phyloP scores from a whole-genome alignment of 805 yeast genomes.

The Nakazawaea holstii region DNA sequence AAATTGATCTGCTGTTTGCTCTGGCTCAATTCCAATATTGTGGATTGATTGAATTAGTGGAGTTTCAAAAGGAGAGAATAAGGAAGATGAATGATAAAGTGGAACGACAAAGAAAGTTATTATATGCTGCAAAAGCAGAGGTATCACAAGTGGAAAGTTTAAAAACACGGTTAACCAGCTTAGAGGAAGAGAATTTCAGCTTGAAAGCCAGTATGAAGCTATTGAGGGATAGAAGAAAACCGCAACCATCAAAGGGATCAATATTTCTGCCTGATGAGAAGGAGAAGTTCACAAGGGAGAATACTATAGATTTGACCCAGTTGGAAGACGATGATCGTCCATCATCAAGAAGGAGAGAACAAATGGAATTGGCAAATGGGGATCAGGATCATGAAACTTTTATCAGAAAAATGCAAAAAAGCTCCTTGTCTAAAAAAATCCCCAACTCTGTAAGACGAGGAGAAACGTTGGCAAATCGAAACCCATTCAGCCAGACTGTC shows the following conservation, averaged over 20 bases:
- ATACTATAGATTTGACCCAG: conserved; percentile 11
- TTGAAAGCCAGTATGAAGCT: background rate
- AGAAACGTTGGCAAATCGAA: conserved; percentile 14
- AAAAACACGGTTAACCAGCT: background rate
- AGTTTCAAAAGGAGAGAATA: conserved; percentile 6
- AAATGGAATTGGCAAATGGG: background rate
- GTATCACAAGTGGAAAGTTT: conserved; percentile 9
- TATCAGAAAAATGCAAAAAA: conserved; percentile 13
- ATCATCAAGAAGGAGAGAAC: background rate
- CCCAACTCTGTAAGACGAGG: background rate
- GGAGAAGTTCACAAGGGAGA: conserved; percentile 1
- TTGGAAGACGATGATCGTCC: conserved; percentile 8
- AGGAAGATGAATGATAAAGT: conserved; percentile 7
- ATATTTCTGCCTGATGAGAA: background rate
- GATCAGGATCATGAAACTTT: conserved; percentile 10
- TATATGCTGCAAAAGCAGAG: conserved; percentile 13
- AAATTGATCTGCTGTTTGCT: conserved; percentile 14
- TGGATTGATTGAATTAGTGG: conserved; percentile 10
- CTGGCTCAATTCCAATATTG: conserved; percentile 15
- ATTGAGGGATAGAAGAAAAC: too few species aligned
- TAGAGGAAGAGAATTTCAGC: background rate
- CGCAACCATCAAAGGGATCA: too few species aligned
- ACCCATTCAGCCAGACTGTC: conserved; percentile 10
- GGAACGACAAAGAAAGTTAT: conserved; percentile 9
- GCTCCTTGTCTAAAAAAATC: conserved; percentile 9